Evolutionary conservation across 805 yeast genomes (phyloP), one percentile per base, ranked within the genome.

Genomic region (Candida succiphila): DNA sequence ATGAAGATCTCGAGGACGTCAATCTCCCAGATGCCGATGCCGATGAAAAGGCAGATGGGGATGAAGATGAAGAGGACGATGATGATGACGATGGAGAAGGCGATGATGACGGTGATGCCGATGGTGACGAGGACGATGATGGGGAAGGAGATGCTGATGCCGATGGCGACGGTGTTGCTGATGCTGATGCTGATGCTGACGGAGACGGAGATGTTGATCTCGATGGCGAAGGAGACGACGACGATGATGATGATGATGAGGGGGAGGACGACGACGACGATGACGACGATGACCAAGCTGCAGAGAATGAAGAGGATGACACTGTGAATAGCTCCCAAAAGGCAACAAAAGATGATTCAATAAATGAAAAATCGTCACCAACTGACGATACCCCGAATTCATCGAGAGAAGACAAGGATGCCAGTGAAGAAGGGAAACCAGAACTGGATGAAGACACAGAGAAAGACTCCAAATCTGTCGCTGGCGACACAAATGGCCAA

Each of bases 101-200:
- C 6, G 53, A 46, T 8, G 58, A 45, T 7, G 56, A 44, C 8
- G 60, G 44, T 6, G 58, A 48, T 1, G 55, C 51, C 12, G 56
- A 44, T 9, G 56, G 44, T 3, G 53, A 43, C 2, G 55, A 42
- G 7, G 51, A 46, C 8, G 52, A 46, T 6, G 56, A 39, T 2
- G 54, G 46, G 14, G 30, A 17, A 7, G 21, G 12, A 15, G 25
- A 25, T 7, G 36, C 21, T 7, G 36, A 31, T 20, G 25, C 45
- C 10, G 43, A 32, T 12, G 54, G 44, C 5, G 33, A 34, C 15
- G 25, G 16, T 10, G 27, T 29, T 17, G 36, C 22, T 16, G 27
- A 30, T 14, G 16, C 13, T 4, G 18, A 25, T 15, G 36, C 21
- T 25, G 27, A 30, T 5, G 29, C 18, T 12, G 21, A 20, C 10